A percentile compares a stretch with the other conserved stretches of the same genome.
Evolutionary conservation across 2,329 filamentous ascomycete species (phyloP).

Genomic region (Seiridium unicorne): DNA sequence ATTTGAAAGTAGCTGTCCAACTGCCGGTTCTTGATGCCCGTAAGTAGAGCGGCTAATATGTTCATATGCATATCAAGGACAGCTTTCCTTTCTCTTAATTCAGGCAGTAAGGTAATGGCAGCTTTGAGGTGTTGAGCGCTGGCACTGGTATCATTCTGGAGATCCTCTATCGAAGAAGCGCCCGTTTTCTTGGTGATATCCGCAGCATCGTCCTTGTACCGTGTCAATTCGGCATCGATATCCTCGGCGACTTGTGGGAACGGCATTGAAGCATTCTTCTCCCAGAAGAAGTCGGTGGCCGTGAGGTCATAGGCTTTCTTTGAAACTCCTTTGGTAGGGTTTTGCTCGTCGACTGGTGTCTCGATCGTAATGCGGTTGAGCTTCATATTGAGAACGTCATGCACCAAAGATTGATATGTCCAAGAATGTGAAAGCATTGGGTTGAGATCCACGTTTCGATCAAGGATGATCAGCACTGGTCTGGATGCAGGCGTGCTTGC

Average conservation of each 20-base stretch:
- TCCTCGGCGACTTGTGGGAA: conserved; percentile 97
- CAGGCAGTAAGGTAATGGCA: conserved; percentile 88
- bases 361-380: conserved; percentile 95
- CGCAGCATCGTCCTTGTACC: conserved; percentile 92
- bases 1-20: conserved; percentile 95
- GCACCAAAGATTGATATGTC: conserved; percentile 72
- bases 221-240: conserved; percentile 88
- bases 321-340: conserved; percentile 70
- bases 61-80: conserved; percentile 99
- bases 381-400: conserved; percentile 71
- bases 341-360: conserved; percentile 73
- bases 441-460: conserved; percentile 92
- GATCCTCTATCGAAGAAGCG: conserved; percentile 85
- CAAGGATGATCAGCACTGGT: conserved; percentile 88
- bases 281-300: conserved; percentile 94
- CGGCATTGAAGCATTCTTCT: conserved; percentile 82
- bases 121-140: conserved; percentile 95
- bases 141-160: conserved; percentile 83
- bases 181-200: conserved; percentile 96
- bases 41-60: conserved; percentile 74
- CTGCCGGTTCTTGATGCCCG: conserved; percentile 89
- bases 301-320: conserved; percentile 91
- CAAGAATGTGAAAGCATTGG: conserved; percentile 99
- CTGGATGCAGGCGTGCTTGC: conserved; percentile 68
- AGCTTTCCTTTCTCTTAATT: conserved; percentile 89